Conservation (phyloP, 192 early-diverging fungal species). For the Coemansia sp. region DNA sequence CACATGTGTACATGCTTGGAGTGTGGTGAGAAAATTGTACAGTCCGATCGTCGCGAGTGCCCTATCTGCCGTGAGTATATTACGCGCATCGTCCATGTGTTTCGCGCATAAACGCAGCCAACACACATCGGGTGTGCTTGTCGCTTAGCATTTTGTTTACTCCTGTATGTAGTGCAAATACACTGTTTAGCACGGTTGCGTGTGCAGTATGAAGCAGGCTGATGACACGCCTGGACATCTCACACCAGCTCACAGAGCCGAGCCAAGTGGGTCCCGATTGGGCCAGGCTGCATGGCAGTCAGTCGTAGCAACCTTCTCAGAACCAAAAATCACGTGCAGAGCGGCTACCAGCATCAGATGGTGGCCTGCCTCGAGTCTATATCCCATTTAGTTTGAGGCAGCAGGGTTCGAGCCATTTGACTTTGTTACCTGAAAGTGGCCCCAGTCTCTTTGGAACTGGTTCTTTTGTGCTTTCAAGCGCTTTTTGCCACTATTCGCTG, state of each 20-base stretch:
- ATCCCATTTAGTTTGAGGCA: no score
- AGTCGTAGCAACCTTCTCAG: neutral
- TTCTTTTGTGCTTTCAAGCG: neutral
- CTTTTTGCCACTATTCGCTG: neutral
- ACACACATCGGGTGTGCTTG: neutral
- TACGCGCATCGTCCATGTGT: slow-evolving; percentile 64
- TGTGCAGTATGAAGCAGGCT: neutral
- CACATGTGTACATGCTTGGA: slow-evolving; percentile 83
- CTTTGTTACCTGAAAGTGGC: neutral
- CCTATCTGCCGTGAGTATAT: slow-evolving; percentile 79
- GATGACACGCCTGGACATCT: neutral
- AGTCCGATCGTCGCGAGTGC: slow-evolving; percentile 64
- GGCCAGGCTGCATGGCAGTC: neutral
- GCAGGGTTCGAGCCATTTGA: neutral
- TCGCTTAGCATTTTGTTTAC: neutral
- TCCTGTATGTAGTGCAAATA: neutral
- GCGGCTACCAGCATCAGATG: no score
- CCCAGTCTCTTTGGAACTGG: neutral
- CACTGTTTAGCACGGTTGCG: neutral
- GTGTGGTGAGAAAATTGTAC: slow-evolving; percentile 60
- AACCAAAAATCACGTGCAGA: neutral
- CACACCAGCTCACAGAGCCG: neutral
- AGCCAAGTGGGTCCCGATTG: neutral
- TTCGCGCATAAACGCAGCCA: slow-evolving; percentile 54
- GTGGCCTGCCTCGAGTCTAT: no score